Evolutionary conservation across 2,329 filamentous ascomycete genomes (phyloP).

Genomic region (Sarocladiaceae sp.): DNA sequence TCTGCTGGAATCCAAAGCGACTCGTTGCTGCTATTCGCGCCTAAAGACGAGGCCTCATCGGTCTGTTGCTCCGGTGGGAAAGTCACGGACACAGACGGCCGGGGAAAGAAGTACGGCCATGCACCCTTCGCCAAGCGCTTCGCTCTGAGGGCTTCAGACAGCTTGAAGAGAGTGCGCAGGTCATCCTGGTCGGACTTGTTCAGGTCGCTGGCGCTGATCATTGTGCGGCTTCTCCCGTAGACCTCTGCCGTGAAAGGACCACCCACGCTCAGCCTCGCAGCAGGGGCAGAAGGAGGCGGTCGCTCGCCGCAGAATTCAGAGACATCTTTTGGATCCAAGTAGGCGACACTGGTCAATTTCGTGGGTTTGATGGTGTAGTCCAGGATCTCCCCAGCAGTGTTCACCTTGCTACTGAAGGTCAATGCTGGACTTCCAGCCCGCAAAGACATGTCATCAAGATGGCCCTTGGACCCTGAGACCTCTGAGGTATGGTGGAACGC

Average conservation of each 20-base stretch:
- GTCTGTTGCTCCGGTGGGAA: constrained; percentile 22
- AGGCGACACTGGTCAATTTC: constrained; percentile 47
- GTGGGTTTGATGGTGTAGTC: constrained; percentile 50
- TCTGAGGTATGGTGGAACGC: constrained; percentile 20
- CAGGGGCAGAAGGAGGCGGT: constrained; percentile 14
- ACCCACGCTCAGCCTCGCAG: constrained; percentile 21
- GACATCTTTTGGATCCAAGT: constrained; percentile 48
- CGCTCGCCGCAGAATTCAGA: constrained; percentile 35
- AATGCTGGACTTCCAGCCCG: constrained; percentile 44
- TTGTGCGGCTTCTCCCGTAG: constrained; percentile 27
- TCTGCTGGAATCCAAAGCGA: constrained; percentile 33
- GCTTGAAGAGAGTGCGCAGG: constrained; percentile 38
- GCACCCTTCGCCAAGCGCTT: constrained; percentile 40
- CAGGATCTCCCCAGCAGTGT: constrained; percentile 44
- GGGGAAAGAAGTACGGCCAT: constrained; percentile 39
- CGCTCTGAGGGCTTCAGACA: constrained; percentile 39
- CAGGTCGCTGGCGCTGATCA: constrained; percentile 38
- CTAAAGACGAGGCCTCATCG: constrained; percentile 18
- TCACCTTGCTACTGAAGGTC: constrained; percentile 56
- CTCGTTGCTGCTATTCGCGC: neutral
- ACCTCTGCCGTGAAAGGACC: neutral
- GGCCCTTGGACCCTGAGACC: constrained; percentile 18
- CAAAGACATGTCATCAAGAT: constrained; percentile 50
- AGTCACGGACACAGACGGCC: constrained; percentile 36
- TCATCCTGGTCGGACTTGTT: constrained; percentile 36